These are phyloP conservation scores for Vinca minor DNA, from an alignment of 257 asterid species.

Conservation along the genomic window DNA sequence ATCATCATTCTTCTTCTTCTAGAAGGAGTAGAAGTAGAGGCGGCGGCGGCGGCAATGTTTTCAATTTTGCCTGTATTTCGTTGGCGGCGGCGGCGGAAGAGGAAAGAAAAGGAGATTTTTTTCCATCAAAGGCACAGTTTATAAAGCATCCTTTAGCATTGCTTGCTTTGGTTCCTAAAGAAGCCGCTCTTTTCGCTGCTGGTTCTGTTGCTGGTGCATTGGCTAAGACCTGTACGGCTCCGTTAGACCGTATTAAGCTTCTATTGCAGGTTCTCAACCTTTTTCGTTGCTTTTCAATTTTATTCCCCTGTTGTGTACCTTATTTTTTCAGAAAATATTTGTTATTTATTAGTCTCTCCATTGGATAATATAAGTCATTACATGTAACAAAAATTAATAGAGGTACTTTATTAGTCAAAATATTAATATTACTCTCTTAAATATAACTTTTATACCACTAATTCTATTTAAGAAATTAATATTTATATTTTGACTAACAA, in stretches of 20 bases:
- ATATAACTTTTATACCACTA: too few relatives aligned
- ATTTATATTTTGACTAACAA: too few relatives aligned
- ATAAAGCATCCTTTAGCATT: constrained; percentile 64
- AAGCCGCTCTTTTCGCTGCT: constrained; percentile 79
- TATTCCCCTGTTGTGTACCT: neutral
- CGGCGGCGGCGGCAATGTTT: constrained; percentile 21
- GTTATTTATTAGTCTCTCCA: too few relatives aligned
- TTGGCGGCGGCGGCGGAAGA: constrained; percentile 45
- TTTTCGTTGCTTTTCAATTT: neutral
- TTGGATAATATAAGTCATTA: too few relatives aligned
- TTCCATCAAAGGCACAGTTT: constrained; percentile 61
- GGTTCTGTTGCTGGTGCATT: constrained; percentile 93
- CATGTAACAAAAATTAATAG: too few relatives aligned
- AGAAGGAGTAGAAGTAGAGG: too few relatives aligned
- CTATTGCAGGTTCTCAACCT: constrained; percentile 99
- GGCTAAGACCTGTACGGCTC: constrained; percentile 85
- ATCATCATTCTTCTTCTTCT: too few relatives aligned
- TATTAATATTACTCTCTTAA: too few relatives aligned
- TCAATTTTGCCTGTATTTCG: constrained; percentile 61
- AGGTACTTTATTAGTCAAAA: too few relatives aligned
- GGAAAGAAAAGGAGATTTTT: constrained; percentile 38
- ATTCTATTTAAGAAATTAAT: too few relatives aligned
- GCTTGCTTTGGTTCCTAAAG: constrained; percentile 72
- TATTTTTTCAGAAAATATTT: neutral
- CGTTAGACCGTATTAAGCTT: constrained; percentile 89